Evolutionary conservation across 495 filamentous ascomycete genomes (phyloP), one percentile per base, ranked within the genome.

Genomic region (Penicillium malachiteum): DNA sequence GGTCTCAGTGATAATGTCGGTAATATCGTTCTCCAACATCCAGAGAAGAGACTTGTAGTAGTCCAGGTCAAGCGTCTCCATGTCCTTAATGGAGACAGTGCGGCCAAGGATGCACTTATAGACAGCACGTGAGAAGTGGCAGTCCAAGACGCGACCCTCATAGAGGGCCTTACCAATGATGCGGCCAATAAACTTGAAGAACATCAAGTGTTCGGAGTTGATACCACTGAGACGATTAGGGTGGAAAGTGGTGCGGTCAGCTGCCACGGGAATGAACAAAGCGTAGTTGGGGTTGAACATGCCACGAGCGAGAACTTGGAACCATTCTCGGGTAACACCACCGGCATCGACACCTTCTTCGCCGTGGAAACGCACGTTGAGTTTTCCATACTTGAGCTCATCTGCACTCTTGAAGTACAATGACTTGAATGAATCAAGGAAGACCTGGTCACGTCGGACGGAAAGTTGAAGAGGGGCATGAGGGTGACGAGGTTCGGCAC

Each of bases 221-320:
- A 99, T 83, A 39, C 83, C 85, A 74, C 92, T 97, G 56, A 93
- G 78, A 62, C 87, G 89, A 71, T 96, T 97, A 16, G 94, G 94
- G 73, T 99, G 94, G 86, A 99, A 99, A 0, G 94, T 99, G 3
- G 94, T 99, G 34, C 93, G 86, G 66, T 99, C 94, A n/a, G 94
- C 92, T 18, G 95, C 94, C 33, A 99, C 94, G 3, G 94, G 95
- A 50, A 89, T 89, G 74, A 96, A 99, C 26, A 99, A 79, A 45
- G 91, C 94, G 67, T 97, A 99, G 71, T 96, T 92, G 47, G 95
- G 88, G 74, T 99, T 95, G 72, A 99, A 99, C 95, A 99, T 99
- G 66, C 97, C 95, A 49, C 92, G 81, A 11, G 94, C 86, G 60
- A 99, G 89, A 39, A 96, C 95, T 69, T 96, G 92, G 81, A 99